Conservation (phyloP, 2,329 filamentous ascomycete species). For the Sporothrix curviconia region DNA sequence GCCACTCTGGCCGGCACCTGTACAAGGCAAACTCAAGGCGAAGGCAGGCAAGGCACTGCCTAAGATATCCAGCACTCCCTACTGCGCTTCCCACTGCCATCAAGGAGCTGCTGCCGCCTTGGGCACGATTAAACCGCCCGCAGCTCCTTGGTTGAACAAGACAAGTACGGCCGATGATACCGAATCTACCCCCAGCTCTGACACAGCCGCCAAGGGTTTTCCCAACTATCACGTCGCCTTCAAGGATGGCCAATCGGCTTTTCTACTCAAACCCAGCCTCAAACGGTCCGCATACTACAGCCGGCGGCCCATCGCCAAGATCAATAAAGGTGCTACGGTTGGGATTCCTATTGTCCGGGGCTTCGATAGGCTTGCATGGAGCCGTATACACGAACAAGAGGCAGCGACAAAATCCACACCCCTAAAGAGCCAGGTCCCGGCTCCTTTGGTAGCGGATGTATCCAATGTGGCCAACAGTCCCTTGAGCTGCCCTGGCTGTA, state of each 20-base stretch:
- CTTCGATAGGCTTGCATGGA: slow-evolving; percentile 74
- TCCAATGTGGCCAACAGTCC: slow-evolving; percentile 12
- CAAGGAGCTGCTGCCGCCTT: slow-evolving; percentile 52
- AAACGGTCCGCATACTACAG: slow-evolving; percentile 81
- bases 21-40: slow-evolving; percentile 29
- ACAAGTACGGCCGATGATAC: too few relatives aligned
- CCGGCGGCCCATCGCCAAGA: slow-evolving; percentile 72
- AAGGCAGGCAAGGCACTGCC: slow-evolving; percentile 30
- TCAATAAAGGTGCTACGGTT: slow-evolving; percentile 74
- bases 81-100: slow-evolving; percentile 55
- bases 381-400: slow-evolving; percentile 60
- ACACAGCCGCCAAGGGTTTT: slow-evolving; percentile 48
- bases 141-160: background rate
- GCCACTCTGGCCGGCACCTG: slow-evolving; percentile 66
- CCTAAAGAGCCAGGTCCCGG: background rate
- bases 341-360: slow-evolving; percentile 85
- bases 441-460: background rate
- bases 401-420: background rate
- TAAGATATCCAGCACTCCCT: slow-evolving; percentile 46
- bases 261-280: slow-evolving; percentile 77
- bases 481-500: slow-evolving; percentile 50
- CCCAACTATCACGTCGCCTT: slow-evolving; percentile 79
- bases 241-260: slow-evolving; percentile 68
- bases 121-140: slow-evolving; percentile 36
- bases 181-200: slow-evolving; percentile 32